Base-by-base conservation (phyloP, 805 yeast genomes). In the Nakazawaea wyomingensis region DNA sequence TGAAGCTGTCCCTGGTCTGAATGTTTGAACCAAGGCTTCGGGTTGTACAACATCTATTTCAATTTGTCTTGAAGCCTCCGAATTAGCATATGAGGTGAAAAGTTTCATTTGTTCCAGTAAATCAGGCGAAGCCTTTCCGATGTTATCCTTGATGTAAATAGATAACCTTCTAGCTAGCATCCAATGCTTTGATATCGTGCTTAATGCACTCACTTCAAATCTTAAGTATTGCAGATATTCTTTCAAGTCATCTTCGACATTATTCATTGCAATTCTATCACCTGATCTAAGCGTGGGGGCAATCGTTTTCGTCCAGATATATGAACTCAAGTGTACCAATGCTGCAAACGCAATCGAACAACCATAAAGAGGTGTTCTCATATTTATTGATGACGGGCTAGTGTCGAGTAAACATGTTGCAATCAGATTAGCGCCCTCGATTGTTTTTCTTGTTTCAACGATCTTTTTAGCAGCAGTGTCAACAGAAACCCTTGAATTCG, bases 271-370 rank as follows among this genome's bases (percentile, higher is more conserved):
- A 32, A 60, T 44, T n/a, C 54, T 39, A 2, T 43, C 34, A 14
- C 46, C 35, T 3, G 48, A 50, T 11, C 46, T 49, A 13, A 52
- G 33, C 5, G 51, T 42, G 6, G 43, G 39, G 16, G 62, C 43
- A 33, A 66, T 59, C 10, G 71, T 66, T 19, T 73, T 72, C 4
- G 70, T 66, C 80, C 80, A 74, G 2, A 75, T 60, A 49, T 70
- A 74, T 0, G 79, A 75, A 43, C 77, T 73, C 10, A 74, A 51
- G 54, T 74, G 79, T 13, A 74, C 76, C 31, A 74, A 54, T 6
- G 74, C 66, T 0, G 78, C 70, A 53, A 74, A 72, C 4, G 80
- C 80, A 37, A 74, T 55, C 0, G 78, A 70, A 49, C 80, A 74
- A 0, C 78, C 78, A 53, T 64, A 65, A 42, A 74, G 58, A 3